Evolutionary conservation across 2,329 filamentous ascomycete species (phyloP).

Genomic region (Cordyceps pruinosa): DNA sequence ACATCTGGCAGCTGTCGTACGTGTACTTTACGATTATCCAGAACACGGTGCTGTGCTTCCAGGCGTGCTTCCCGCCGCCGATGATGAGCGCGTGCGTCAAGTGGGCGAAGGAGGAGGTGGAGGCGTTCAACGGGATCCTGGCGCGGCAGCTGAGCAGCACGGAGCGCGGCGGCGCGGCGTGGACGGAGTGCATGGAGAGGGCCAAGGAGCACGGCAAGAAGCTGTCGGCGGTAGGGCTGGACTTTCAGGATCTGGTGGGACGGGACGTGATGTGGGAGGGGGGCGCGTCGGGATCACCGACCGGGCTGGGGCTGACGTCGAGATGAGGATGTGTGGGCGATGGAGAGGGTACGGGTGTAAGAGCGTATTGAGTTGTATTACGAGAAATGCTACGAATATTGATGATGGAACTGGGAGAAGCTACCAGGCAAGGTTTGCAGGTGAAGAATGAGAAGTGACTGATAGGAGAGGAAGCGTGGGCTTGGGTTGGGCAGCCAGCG

Average conservation of each 20-base stretch:
- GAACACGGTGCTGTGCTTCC: slow-evolving; percentile 87
- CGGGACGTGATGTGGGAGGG: slow-evolving; percentile 30
- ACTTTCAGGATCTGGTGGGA: slow-evolving; percentile 79
- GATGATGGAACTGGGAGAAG: slow-evolving; percentile 1
- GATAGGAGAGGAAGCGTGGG: too few species aligned
- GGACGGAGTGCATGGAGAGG: slow-evolving; percentile 75
- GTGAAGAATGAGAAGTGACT: background rate
- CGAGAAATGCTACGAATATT: slow-evolving; percentile 3
- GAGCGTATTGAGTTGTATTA: background rate
- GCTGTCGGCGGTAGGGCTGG: slow-evolving; percentile 77
- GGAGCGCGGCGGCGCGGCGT: slow-evolving; percentile 66
- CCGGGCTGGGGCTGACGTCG: slow-evolving; percentile 35
- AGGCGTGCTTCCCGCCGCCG: slow-evolving; percentile 73
- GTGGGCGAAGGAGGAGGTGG: slow-evolving; percentile 95
- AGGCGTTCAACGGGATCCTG: slow-evolving; percentile 80
- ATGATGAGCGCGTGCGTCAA: slow-evolving; percentile 95
- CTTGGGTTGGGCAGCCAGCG: background rate
- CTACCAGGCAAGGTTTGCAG: background rate
- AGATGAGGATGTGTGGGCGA: background rate
- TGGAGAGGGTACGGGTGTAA: too few species aligned
- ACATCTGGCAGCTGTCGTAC: slow-evolving; percentile 92
- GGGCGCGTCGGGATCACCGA: slow-evolving; percentile 23
- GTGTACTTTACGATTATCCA: slow-evolving; percentile 93
- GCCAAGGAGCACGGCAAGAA: slow-evolving; percentile 75
- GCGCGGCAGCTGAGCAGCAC: slow-evolving; percentile 81